These are phyloP conservation scores for Cercospora sp. DNA, from an alignment of 2,329 filamentous ascomycete genomes.

Conservation along the genomic window DNA sequence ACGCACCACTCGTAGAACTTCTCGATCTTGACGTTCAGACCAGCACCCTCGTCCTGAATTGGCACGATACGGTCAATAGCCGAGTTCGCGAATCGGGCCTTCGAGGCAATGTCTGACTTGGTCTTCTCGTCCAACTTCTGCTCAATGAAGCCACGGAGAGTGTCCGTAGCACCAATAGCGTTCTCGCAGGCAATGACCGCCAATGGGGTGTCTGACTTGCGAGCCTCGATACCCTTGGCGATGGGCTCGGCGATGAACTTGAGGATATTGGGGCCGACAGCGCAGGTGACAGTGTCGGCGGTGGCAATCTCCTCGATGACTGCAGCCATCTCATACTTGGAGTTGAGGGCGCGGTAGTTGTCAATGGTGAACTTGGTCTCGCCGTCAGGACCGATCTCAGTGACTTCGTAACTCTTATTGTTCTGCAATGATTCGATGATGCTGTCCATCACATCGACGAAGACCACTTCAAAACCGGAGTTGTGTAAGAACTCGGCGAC, in stretches of 20 bases:
- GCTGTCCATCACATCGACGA: constrained; percentile 86
- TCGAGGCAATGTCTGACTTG: constrained; percentile 66
- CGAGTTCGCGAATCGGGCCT: constrained; percentile 92
- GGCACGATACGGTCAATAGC: constrained; percentile 98
- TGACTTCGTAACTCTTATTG: constrained; percentile 79
- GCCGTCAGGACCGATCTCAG: constrained; percentile 84
- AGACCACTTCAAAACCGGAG: constrained; percentile 93
- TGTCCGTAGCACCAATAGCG: constrained; percentile 90
- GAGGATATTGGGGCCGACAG: constrained; percentile 92
- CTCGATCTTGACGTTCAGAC: constrained; percentile 91
- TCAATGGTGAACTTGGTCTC: constrained; percentile 80
- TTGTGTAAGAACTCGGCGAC: constrained; percentile 91
- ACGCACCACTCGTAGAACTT: constrained; percentile 99
- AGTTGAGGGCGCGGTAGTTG: constrained; percentile 97
- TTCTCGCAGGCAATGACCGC: constrained; percentile 98
- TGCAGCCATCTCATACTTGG: constrained; percentile 76
- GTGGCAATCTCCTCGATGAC: constrained; percentile 82
- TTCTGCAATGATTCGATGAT: constrained; percentile 79
- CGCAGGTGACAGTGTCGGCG: constrained; percentile 91
- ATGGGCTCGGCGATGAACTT: constrained; percentile 96
- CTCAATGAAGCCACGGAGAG: constrained; percentile 73
- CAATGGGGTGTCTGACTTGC: constrained; percentile 66
- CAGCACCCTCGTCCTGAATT: constrained; percentile 75
- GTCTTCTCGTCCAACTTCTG: constrained; percentile 69
- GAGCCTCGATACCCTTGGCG: constrained; percentile 84